Conservation (phyloP, 306 rosid species). For the Arachis stenosperma region DNA sequence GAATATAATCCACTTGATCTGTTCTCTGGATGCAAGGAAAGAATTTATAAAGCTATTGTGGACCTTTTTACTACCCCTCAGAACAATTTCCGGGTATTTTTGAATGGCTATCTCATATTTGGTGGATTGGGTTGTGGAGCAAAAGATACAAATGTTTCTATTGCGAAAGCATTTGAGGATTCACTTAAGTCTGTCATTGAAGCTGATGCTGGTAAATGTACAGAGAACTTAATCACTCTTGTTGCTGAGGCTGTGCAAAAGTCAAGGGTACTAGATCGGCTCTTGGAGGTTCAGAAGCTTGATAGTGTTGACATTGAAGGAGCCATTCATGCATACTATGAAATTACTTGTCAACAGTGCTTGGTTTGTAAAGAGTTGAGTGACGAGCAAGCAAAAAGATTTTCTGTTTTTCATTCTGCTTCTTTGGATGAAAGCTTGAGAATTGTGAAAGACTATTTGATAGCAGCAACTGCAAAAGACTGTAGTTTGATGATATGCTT, state of each 20-base stretch:
- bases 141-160: slow-evolving; percentile 52
- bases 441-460: slow-evolving; percentile 74
- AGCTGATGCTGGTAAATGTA: slow-evolving; percentile 62
- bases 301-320: slow-evolving; percentile 92
- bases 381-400: slow-evolving; percentile 51
- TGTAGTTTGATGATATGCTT: slow-evolving; percentile 91
- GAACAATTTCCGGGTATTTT: slow-evolving; percentile 90
- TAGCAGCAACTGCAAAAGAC: slow-evolving; percentile 90
- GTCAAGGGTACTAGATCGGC: slow-evolving; percentile 72
- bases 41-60: slow-evolving; percentile 70
- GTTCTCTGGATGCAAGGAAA: slow-evolving; percentile 84
- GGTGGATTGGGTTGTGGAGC: slow-evolving; percentile 86
- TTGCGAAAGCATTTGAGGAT: slow-evolving; percentile 78
- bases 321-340: slow-evolving; percentile 88
- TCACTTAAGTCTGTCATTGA: slow-evolving; percentile 66
- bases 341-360: slow-evolving; percentile 71
- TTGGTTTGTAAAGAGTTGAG: slow-evolving; percentile 61
- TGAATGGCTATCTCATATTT: slow-evolving; percentile 82
- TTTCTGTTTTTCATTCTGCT: slow-evolving; percentile 72
- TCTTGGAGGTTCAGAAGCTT: slow-evolving; percentile 81
- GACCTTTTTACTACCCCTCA: slow-evolving; percentile 89
- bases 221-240: slow-evolving; percentile 67
- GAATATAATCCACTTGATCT: slow-evolving; percentile 84
- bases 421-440: slow-evolving; percentile 79
- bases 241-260: slow-evolving; percentile 65